Evolutionary conservation across 768 basidiomycete species (phyloP).

Genomic region (Lepiota venenata): DNA sequence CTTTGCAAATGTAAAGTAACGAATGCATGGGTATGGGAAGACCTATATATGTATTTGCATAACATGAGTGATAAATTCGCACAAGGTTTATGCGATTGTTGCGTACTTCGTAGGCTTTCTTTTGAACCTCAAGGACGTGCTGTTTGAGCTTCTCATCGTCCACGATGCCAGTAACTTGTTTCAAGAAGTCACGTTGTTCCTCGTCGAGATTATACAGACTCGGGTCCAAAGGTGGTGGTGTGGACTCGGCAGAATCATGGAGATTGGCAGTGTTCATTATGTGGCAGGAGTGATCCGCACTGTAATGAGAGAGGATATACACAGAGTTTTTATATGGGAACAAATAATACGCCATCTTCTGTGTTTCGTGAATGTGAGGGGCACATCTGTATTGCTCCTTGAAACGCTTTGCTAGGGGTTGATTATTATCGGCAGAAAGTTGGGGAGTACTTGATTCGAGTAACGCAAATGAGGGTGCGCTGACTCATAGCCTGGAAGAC

Average conservation of each 20-base stretch:
- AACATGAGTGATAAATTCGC: neutral
- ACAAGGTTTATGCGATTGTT: neutral
- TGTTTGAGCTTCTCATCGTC: slow-evolving; percentile 33
- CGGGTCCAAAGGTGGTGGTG: slow-evolving; percentile 17
- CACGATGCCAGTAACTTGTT: slow-evolving; percentile 29
- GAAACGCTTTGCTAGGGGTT: no score
- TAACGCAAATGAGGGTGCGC: no score
- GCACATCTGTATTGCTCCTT: no score
- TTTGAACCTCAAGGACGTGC: slow-evolving; percentile 34
- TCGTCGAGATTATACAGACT: slow-evolving; percentile 22
- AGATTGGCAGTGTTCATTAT: neutral
- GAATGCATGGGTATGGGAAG: slow-evolving; percentile 33
- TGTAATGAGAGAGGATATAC: no score
- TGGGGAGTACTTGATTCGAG: no score
- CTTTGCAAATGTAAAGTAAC: slow-evolving; percentile 30
- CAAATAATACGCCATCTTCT: no score
- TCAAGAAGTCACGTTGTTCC: slow-evolving; percentile 32
- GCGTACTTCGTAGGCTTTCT: slow-evolving; percentile 27
- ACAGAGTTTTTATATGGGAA: neutral
- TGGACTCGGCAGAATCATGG: neutral
- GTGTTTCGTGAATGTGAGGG: no score
- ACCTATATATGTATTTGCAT: slow-evolving; percentile 21
- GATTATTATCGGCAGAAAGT: no score
- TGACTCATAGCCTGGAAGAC: no score
- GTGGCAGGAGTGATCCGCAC: no score